Percentiles rank a stretch among this genome's conserved stretches.
phyloP scores from a whole-genome alignment of 2,329 filamentous ascomycete species.

The Talaromyces albobiverticillius region DNA sequence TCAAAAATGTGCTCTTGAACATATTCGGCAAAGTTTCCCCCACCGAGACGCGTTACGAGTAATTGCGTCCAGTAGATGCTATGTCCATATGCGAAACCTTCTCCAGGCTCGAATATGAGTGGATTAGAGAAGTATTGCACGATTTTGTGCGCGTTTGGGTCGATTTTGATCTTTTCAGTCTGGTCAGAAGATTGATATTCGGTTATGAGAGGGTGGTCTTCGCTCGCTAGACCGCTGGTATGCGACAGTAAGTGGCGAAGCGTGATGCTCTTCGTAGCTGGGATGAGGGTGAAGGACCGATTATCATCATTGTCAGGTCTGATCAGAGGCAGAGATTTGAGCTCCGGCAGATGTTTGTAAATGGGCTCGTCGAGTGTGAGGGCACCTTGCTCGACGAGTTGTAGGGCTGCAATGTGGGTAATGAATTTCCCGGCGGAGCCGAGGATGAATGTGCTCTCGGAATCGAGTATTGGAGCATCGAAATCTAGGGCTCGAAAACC shows the following conservation, averaged over 20 bases:
- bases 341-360: background rate
- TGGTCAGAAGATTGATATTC: background rate
- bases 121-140: background rate
- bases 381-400: background rate
- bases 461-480: background rate
- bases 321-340: background rate
- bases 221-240: background rate
- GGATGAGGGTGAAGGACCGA: background rate
- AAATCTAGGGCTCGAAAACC: background rate
- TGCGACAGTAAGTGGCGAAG: background rate
- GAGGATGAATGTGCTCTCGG: background rate
- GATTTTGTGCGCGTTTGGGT: background rate
- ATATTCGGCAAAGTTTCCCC: background rate
- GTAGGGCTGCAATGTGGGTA: background rate
- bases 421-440: background rate
- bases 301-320: background rate
- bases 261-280: background rate
- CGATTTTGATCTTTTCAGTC: background rate
- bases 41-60: background rate
- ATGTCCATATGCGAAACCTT: background rate
- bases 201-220: background rate
- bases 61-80: background rate
- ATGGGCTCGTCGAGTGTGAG: background rate
- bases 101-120: background rate
- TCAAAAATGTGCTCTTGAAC: background rate